Evolutionary conservation across 805 yeast species (phyloP).

Genomic region (Sugiyamaella boreocaroliniensis): DNA sequence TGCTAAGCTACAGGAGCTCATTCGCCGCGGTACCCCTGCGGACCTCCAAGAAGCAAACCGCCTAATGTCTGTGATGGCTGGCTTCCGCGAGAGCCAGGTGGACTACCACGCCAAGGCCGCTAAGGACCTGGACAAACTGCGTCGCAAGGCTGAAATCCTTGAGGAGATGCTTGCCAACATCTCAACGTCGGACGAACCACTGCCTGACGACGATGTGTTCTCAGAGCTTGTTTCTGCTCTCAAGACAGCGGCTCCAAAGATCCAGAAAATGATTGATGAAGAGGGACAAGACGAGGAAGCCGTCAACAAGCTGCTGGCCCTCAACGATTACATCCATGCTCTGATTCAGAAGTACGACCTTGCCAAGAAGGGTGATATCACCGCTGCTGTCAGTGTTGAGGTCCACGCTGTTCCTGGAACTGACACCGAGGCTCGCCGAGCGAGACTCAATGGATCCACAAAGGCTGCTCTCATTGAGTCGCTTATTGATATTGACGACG

Average conservation of each 20-base stretch:
- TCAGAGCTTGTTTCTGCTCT: slow-evolving; percentile 70
- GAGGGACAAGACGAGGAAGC: slow-evolving; percentile 54
- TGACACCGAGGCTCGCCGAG: slow-evolving; percentile 15
- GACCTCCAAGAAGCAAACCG: slow-evolving; percentile 95
- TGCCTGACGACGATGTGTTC: slow-evolving; percentile 59
- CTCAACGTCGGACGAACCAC: slow-evolving; percentile 28
- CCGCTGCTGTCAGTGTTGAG: slow-evolving; percentile 43
- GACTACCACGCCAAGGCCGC: slow-evolving; percentile 73
- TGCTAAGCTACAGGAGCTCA: slow-evolving; percentile 91
- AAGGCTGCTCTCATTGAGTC: slow-evolving; percentile 40
- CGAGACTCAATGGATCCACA: slow-evolving; percentile 21
- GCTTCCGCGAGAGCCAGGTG: slow-evolving; percentile 75
- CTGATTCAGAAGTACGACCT: slow-evolving; percentile 60
- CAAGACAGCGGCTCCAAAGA: slow-evolving; percentile 79
- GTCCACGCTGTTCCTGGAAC: slow-evolving; percentile 34
- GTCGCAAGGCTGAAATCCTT: slow-evolving; percentile 77
- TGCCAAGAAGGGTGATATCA: slow-evolving; percentile 56
- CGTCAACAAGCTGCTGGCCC: slow-evolving; percentile 54
- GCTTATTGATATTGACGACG: slow-evolving; percentile 72
- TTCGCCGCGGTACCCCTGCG: slow-evolving; percentile 90
- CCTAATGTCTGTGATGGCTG: slow-evolving; percentile 97
- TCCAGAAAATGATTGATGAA: slow-evolving; percentile 76
- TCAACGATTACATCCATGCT: slow-evolving; percentile 71
- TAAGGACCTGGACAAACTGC: slow-evolving; percentile 76
- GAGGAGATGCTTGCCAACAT: slow-evolving; percentile 68